phyloP scores from a whole-genome alignment of 805 yeast species.

The Kodamaea jinghongensis region DNA sequence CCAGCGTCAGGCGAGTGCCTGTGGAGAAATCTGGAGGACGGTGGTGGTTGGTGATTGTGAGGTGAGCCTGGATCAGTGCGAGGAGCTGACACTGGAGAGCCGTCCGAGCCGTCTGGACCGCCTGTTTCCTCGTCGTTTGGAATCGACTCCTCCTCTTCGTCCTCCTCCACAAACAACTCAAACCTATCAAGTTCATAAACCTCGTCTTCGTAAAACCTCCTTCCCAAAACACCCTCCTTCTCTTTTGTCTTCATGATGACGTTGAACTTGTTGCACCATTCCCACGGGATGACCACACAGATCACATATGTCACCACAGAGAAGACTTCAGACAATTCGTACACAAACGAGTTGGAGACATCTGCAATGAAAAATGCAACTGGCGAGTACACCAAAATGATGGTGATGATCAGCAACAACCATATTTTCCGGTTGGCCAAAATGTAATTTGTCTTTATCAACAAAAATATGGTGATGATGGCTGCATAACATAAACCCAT shows the following conservation, averaged over 20 bases:
- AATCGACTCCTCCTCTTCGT: slow-evolving; percentile 16
- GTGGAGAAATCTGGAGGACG: no score
- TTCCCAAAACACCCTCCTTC: slow-evolving; percentile 69
- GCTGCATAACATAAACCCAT: slow-evolving; percentile 67
- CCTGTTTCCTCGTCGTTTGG: neutral
- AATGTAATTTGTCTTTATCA: slow-evolving; percentile 52
- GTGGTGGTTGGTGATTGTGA: no score
- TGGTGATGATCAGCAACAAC: slow-evolving; percentile 54
- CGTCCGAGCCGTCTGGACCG: no score
- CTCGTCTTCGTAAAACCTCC: slow-evolving; percentile 73
- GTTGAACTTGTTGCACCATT: slow-evolving; percentile 72
- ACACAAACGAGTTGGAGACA: slow-evolving; percentile 72
- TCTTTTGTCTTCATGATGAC: slow-evolving; percentile 57
- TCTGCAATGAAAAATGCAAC: slow-evolving; percentile 75
- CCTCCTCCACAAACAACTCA: slow-evolving; percentile 40
- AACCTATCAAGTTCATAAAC: slow-evolving; percentile 38
- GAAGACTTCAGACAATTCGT: slow-evolving; percentile 68
- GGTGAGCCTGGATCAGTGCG: no score
- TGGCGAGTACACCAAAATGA: slow-evolving; percentile 55
- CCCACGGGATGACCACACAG: slow-evolving; percentile 78
- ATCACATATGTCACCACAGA: slow-evolving; percentile 69
- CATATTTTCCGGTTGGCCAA: slow-evolving; percentile 47
- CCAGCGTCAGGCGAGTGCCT: no score
- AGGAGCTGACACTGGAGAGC: no score
- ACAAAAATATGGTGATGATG: slow-evolving; percentile 53